Conservation (phyloP, 352 stramenopile genomes). For the Globisporangium rhizosaccharum region DNA sequence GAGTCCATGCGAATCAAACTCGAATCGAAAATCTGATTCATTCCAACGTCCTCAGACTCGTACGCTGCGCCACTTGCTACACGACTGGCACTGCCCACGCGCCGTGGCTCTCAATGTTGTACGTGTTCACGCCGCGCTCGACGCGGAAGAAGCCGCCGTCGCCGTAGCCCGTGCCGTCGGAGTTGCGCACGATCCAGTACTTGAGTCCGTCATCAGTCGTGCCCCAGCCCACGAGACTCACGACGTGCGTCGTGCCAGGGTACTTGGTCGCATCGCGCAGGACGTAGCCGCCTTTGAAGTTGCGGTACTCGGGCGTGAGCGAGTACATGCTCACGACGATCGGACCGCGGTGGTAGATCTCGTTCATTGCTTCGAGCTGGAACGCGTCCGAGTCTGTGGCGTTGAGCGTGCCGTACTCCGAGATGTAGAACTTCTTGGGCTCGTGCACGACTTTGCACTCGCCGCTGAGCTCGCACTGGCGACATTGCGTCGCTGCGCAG, state of each 20-base stretch:
- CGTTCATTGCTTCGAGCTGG: constrained; percentile 86
- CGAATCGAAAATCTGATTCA: background rate
- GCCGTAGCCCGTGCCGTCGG: constrained; percentile 75
- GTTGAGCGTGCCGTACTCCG: constrained; percentile 74
- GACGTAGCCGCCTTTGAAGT: constrained; percentile 91
- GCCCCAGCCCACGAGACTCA: constrained; percentile 96
- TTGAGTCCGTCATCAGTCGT: constrained; percentile 73
- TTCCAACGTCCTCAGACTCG: too few relatives aligned
- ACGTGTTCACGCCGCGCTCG: constrained; percentile 69
- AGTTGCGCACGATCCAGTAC: constrained; percentile 97
- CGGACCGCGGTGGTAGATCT: constrained; percentile 95
- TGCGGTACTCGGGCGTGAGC: constrained; percentile 53
- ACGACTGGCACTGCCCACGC: constrained; percentile 71
- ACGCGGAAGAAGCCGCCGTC: constrained; percentile 68
- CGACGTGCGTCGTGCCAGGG: constrained; percentile 83
- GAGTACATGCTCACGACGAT: constrained; percentile 93
- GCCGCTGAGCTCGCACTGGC: constrained; percentile 52
- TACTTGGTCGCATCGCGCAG: constrained; percentile 83
- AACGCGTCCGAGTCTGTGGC: constrained; percentile 59
- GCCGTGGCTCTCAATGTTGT: constrained; percentile 69
- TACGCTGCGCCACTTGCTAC: background rate
- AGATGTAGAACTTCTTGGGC: constrained; percentile 63
- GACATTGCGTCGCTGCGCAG: constrained; percentile 63
- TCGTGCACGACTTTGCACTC: constrained; percentile 52
- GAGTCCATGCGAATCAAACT: background rate